Evolutionary conservation across 805 yeast genomes (phyloP).

Genomic region (Kregervanrija delftensis): DNA sequence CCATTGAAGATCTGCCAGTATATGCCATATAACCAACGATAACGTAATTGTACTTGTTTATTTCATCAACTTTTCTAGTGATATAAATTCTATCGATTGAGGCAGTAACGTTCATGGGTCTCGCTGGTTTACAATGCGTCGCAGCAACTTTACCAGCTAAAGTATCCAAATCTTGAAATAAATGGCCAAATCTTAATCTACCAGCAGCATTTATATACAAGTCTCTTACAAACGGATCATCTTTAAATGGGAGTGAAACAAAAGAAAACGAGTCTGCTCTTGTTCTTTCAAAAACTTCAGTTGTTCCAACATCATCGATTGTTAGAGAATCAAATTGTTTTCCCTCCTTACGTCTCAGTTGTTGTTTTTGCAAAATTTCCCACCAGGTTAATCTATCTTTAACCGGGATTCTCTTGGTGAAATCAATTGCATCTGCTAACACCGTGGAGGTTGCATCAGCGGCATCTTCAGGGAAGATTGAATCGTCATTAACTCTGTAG

Average conservation of each 20-base stretch:
- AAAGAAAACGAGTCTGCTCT: slow-evolving; percentile 71
- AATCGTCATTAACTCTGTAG: slow-evolving; percentile 19
- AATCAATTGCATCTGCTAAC: slow-evolving; percentile 52
- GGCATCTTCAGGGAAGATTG: slow-evolving; percentile 45
- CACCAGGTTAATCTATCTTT: slow-evolving; percentile 69
- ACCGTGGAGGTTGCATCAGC: slow-evolving; percentile 75
- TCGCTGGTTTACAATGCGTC: slow-evolving; percentile 90
- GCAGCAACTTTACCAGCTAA: slow-evolving; percentile 92
- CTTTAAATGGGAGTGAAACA: slow-evolving; percentile 72
- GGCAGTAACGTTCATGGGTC: slow-evolving; percentile 93
- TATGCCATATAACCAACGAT: slow-evolving; percentile 86
- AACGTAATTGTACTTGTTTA: slow-evolving; percentile 66
- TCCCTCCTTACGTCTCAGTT: slow-evolving; percentile 67
- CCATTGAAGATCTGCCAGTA: slow-evolving; percentile 96
- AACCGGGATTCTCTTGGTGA: slow-evolving; percentile 32
- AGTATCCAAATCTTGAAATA: slow-evolving; percentile 91
- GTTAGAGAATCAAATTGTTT: slow-evolving; percentile 62
- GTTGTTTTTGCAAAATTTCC: slow-evolving; percentile 71
- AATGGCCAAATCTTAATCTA: slow-evolving; percentile 85
- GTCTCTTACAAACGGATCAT: slow-evolving; percentile 76
- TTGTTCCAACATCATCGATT: slow-evolving; percentile 64
- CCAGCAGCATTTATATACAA: slow-evolving; percentile 87
- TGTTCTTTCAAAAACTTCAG: slow-evolving; percentile 65
- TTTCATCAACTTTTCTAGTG: slow-evolving; percentile 76
- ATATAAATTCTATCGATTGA: slow-evolving; percentile 87